Conservation (phyloP, 345 rosid species). For the Murraya koenigii region DNA sequence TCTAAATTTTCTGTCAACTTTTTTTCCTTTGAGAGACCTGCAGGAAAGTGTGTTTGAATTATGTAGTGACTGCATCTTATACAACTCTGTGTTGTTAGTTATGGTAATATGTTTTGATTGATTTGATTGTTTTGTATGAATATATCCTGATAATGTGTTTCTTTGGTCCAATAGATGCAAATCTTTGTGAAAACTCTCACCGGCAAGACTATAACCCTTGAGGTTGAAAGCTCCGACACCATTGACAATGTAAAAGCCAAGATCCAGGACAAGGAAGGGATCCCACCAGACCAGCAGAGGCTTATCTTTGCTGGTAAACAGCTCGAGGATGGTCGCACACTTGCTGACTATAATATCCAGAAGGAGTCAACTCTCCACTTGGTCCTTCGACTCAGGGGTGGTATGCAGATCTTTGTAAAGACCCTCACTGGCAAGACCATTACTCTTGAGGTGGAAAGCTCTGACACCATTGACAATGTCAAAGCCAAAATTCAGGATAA, state of each 20-base stretch:
- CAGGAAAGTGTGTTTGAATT: too few species aligned
- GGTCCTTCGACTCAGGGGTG: slow-evolving; percentile 19
- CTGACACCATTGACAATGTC: slow-evolving; percentile 25
- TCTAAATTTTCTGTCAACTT: too few species aligned
- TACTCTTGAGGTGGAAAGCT: slow-evolving; percentile 24
- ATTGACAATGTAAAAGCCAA: slow-evolving; percentile 14
- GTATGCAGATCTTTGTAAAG: slow-evolving; percentile 28
- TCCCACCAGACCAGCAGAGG: slow-evolving; percentile 19
- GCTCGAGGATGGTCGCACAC: slow-evolving; percentile 19
- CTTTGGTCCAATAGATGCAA: slow-evolving; percentile 1
- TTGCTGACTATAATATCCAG: slow-evolving; percentile 21
- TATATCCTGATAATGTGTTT: not conserved
- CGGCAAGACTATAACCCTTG: slow-evolving; percentile 17
- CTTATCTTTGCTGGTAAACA: slow-evolving; percentile 23
- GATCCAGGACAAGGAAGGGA: slow-evolving; percentile 20
- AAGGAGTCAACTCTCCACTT: slow-evolving; percentile 21
- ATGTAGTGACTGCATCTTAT: too few species aligned
- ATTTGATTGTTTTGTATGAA: not conserved
- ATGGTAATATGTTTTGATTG: not conserved
- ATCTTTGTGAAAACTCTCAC: slow-evolving; percentile 22
- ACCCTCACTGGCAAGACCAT: slow-evolving; percentile 25
- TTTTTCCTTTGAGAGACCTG: too few species aligned
- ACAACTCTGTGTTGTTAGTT: too few species aligned
- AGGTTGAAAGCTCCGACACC: slow-evolving; percentile 14
- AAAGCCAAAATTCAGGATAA: slow-evolving; percentile 28